These are phyloP conservation scores for Salix exigua DNA, from an alignment of 345 rosid genomes.

Conservation along the genomic window DNA sequence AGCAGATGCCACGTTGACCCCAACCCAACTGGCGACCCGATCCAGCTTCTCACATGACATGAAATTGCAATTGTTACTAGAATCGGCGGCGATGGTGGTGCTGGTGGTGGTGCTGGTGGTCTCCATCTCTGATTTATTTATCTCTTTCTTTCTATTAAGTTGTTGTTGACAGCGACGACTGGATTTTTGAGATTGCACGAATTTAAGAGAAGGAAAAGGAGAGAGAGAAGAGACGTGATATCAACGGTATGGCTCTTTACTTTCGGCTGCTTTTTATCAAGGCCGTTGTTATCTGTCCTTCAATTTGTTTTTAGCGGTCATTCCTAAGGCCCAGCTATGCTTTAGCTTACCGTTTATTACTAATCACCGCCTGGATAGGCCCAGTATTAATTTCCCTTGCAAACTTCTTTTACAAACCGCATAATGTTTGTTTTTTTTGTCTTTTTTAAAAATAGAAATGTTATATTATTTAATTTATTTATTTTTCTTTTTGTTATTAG, in stretches of 20 bases:
- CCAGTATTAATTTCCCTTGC: too few species aligned
- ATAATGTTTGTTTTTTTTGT: too few species aligned
- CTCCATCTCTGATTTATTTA: background rate
- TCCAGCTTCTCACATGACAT: constrained; percentile 61
- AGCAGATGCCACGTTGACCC: constrained; percentile 55
- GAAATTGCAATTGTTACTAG: constrained; percentile 30
- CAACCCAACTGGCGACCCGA: constrained; percentile 59
- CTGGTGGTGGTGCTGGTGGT: background rate
- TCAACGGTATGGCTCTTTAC: background rate
- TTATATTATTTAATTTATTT: too few species aligned
- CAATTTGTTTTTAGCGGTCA: background rate
- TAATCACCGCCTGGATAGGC: too few species aligned
- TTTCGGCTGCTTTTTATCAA: background rate
- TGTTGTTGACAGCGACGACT: background rate
- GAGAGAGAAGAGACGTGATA: background rate
- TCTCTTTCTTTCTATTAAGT: background rate
- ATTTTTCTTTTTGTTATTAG: too few species aligned
- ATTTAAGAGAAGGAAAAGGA: too few species aligned
- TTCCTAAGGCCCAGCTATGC: background rate
- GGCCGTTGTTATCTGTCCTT: constrained; percentile 6
- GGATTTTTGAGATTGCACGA: too few species aligned
- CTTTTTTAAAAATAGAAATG: too few species aligned
- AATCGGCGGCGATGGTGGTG: background rate
- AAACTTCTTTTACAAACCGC: too few species aligned
- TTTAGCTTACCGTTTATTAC: too few species aligned